A percentile compares a stretch with the other conserved stretches of the same genome.
phyloP scores from a whole-genome alignment of 176 grass and related monocot genomes.

The Musa itinerans region DNA sequence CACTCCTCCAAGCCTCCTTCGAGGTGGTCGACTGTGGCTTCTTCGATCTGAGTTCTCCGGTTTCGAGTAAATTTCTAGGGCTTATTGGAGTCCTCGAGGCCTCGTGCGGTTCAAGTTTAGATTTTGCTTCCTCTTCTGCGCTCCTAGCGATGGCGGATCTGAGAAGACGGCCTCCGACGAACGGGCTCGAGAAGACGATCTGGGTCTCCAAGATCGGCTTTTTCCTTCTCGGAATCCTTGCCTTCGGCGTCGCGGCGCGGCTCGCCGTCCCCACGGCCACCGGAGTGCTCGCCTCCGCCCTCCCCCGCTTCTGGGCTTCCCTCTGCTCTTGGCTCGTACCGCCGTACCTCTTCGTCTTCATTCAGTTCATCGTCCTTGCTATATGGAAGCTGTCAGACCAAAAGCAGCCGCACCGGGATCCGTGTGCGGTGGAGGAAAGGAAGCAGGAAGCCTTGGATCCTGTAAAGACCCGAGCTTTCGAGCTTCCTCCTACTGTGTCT shows the following conservation, averaged over 20 bases:
- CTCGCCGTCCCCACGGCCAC: conserved; percentile 34
- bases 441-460: neutral
- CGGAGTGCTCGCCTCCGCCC: conserved; percentile 20
- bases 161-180: neutral
- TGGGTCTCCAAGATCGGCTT: neutral
- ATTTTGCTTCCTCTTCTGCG: neutral
- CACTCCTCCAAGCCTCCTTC: neutral
- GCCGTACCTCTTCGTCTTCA: conserved; percentile 74
- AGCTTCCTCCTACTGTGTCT: neutral
- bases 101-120: neutral
- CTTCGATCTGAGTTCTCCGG: neutral
- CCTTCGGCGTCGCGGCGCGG: neutral
- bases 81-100: neutral
- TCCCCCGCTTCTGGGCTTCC: conserved; percentile 35
- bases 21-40: neutral
- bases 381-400: conserved; percentile 96
- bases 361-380: conserved; percentile 88
- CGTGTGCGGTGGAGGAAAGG: conserved; percentile 17
- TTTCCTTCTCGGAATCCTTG: conserved; percentile 16
- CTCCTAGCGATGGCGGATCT: neutral
- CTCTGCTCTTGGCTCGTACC: conserved; percentile 42
- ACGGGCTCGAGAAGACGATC: neutral
- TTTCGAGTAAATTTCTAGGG: neutral
- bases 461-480: neutral
- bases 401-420: conserved; percentile 22